Percentiles rank a stretch among this genome's conserved stretches.
These are phyloP conservation scores for Boletus edulis DNA, from an alignment of 768 basidiomycete species.

Conservation along the genomic window DNA sequence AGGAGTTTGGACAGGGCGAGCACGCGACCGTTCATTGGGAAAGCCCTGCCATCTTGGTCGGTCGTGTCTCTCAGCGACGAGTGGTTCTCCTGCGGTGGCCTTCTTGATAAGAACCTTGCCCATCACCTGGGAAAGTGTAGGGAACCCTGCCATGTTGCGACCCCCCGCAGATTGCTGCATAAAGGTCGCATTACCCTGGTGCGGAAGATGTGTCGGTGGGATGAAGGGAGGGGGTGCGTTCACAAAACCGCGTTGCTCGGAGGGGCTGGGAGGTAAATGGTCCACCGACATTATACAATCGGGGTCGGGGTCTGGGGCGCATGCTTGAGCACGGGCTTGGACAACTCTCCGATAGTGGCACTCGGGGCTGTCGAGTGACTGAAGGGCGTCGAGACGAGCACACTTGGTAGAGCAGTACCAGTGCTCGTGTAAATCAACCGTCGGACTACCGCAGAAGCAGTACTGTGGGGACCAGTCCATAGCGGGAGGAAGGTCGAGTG, in stretches of 20 bases:
- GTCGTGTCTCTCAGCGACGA: neutral
- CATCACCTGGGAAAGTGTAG: conserved; percentile 21
- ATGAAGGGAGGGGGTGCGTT: neutral
- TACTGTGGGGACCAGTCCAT: conserved; percentile 11
- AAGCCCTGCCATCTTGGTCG: conserved; percentile 1
- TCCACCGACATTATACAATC: conserved; percentile 12
- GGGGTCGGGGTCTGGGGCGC: neutral
- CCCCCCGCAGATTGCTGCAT: neutral
- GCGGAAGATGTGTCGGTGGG: neutral
- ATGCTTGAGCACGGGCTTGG: conserved; percentile 13
- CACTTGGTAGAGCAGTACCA: conserved; percentile 29
- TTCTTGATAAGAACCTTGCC: conserved; percentile 7
- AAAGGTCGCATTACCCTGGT: neutral
- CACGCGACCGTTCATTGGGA: neutral
- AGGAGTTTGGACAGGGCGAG: neutral
- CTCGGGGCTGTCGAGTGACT: conserved; percentile 19
- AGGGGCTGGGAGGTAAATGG: neutral
- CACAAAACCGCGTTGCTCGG: neutral
- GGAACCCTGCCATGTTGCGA: conserved; percentile 1
- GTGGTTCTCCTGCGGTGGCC: neutral
- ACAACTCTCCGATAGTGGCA: conserved; percentile 27
- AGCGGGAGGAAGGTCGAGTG: conserved; percentile 1
- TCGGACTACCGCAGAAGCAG: conserved; percentile 28
- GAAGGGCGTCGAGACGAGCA: conserved; percentile 27
- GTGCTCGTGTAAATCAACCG: conserved; percentile 24